Percentiles rank a stretch among this genome's conserved stretches.
Conservation (phyloP, 2,329 filamentous ascomycete genomes). For the Arthrinium phaeospermum region DNA sequence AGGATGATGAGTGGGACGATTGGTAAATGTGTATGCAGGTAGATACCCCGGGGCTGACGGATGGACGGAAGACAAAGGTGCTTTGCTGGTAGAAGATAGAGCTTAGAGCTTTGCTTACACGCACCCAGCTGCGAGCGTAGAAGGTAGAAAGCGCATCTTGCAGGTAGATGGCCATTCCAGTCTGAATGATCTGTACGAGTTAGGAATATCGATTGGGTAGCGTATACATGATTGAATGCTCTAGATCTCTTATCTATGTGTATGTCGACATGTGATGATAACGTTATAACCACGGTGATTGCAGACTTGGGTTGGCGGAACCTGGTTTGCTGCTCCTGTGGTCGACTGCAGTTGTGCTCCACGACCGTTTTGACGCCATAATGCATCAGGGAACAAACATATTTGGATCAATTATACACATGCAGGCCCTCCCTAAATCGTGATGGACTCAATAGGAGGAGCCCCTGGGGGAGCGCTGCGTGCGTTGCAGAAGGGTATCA, state of each 20-base stretch:
- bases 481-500: constrained; percentile 9
- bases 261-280: not conserved
- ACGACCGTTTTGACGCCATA: not conserved
- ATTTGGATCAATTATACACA: not conserved
- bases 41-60: constrained; percentile 10
- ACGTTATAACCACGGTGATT: not conserved
- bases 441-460: not conserved
- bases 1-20: constrained; percentile 69
- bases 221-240: constrained; percentile 25
- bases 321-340: not conserved
- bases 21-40: constrained; percentile 47
- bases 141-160: not conserved
- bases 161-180: not conserved
- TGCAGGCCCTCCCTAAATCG: not conserved
- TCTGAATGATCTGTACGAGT: constrained; percentile 19
- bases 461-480: not conserved
- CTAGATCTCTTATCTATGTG: not conserved
- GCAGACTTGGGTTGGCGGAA: not conserved
- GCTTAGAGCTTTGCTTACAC: not conserved
- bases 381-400: not conserved
- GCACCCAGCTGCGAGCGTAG: not conserved
- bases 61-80: constrained; percentile 21
- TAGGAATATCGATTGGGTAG: constrained; percentile 33
- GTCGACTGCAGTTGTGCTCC: not conserved
- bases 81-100: not conserved